A percentile compares a stretch with the other conserved stretches of the same genome.
phyloP scores from a whole-genome alignment of 192 early-diverging fungal species.

The Podochytrium sp. region DNA sequence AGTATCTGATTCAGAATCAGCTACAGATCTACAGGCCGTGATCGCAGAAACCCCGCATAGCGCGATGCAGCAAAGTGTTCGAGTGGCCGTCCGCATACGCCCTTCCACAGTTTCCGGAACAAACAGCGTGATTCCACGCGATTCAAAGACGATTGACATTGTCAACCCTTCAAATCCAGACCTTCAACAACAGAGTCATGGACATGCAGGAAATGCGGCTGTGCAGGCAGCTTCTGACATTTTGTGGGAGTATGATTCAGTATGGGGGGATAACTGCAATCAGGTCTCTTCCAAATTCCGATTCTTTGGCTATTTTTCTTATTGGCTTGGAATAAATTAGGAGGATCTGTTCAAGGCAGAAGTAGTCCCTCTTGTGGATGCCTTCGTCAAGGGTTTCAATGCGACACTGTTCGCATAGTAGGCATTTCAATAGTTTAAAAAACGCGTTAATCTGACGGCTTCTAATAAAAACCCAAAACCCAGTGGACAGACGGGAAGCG shows the following conservation, averaged over 20 bases:
- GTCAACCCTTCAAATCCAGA: not conserved
- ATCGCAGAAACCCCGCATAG: not conserved
- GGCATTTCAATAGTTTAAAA: slow-evolving; percentile 20
- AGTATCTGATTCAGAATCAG: too few species aligned
- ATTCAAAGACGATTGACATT: not conserved
- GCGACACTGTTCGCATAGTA: slow-evolving; percentile 86
- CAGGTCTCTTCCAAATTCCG: not conserved
- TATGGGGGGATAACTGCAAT: slow-evolving; percentile 8
- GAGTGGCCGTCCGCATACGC: slow-evolving; percentile 27
- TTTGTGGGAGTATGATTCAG: slow-evolving; percentile 26
- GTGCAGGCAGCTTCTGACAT: slow-evolving; percentile 13
- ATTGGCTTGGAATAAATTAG: slow-evolving; percentile 34
- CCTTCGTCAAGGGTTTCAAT: slow-evolving; percentile 88
- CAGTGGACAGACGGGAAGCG: slow-evolving; percentile 88
- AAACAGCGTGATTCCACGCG: not conserved
- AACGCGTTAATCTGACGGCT: slow-evolving; percentile 35
- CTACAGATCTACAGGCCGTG: not conserved
- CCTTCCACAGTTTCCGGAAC: not conserved
- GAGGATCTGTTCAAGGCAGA: slow-evolving; percentile 60
- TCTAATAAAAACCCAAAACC: slow-evolving; percentile 1
- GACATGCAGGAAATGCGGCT: not conserved
- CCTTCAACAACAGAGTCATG: not conserved
- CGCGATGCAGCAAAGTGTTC: too few species aligned
- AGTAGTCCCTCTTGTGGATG: slow-evolving; percentile 63
- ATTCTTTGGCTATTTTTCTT: not conserved